These are phyloP conservation scores for Urochloa ruziziensis DNA, from an alignment of 176 grass and related monocot genomes.

Conservation along the genomic window DNA sequence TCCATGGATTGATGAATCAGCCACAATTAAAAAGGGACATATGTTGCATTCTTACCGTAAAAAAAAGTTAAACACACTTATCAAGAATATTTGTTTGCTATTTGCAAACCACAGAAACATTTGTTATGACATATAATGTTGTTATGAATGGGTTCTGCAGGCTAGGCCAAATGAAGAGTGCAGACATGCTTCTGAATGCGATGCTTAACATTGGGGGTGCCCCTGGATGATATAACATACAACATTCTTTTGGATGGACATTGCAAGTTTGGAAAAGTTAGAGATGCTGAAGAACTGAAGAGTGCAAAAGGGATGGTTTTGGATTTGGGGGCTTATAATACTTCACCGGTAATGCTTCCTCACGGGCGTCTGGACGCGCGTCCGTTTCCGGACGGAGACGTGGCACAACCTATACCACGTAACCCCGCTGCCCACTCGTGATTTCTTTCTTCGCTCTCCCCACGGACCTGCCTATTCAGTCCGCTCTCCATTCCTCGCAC, in stretches of 20 bases:
- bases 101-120: background rate
- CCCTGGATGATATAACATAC: conserved; percentile 82
- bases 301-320: conserved; percentile 71
- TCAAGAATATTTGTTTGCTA: background rate
- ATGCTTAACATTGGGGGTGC: conserved; percentile 74
- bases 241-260: conserved; percentile 91
- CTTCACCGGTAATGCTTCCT: no score
- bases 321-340: conserved; percentile 72
- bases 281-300: conserved; percentile 50
- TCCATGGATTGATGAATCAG: background rate
- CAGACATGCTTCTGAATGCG: conserved; percentile 68
- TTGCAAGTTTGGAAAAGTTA: conserved; percentile 59
- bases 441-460: no score
- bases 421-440: no score
- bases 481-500: no score
- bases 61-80: background rate
- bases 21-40: background rate
- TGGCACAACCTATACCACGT: no score
- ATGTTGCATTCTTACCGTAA: background rate
- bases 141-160: conserved; percentile 88
- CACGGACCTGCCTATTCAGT: no score
- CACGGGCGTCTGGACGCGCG: no score
- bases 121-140: conserved; percentile 63
- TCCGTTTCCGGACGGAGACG: no score
- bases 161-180: conserved; percentile 80